Conservation (phyloP, 805 yeast species). For the Nakazawaea sp. region DNA sequence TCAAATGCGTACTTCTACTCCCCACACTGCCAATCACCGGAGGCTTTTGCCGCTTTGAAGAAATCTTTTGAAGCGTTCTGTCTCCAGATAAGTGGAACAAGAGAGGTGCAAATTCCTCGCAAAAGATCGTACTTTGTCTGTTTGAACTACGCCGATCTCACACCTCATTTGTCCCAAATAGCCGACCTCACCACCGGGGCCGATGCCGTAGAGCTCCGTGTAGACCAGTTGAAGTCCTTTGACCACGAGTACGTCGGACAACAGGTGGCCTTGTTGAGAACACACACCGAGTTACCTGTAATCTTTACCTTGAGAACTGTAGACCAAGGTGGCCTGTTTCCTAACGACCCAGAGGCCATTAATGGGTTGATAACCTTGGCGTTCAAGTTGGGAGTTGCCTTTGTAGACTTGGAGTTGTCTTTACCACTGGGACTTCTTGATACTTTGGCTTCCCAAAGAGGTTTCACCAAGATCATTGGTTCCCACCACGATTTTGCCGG, state of each 20-base stretch:
- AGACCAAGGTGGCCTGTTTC: constrained; percentile 79
- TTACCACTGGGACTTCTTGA: constrained; percentile 51
- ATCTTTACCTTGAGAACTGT: constrained; percentile 73
- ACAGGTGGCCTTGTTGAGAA: constrained; percentile 67
- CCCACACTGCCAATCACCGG: constrained; percentile 53
- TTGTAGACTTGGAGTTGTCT: constrained; percentile 72
- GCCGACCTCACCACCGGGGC: constrained; percentile 58
- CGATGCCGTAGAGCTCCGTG: constrained; percentile 78
- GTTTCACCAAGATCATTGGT: constrained; percentile 68
- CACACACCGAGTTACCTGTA: constrained; percentile 61
- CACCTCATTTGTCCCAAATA: constrained; percentile 34
- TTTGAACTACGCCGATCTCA: constrained; percentile 60
- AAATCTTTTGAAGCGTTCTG: constrained; percentile 53
- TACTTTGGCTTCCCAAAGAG: constrained; percentile 43
- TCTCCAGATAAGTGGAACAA: constrained; percentile 52
- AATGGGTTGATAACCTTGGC: constrained; percentile 52
- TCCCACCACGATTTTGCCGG: constrained; percentile 77
- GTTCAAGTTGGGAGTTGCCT: constrained; percentile 72
- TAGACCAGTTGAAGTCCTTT: constrained; percentile 55
- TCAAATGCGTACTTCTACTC: constrained; percentile 75
- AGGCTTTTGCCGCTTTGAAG: constrained; percentile 51
- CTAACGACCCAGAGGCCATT: constrained; percentile 44
- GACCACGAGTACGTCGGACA: constrained; percentile 55
- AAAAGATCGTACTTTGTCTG: constrained; percentile 64
- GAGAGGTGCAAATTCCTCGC: constrained; percentile 30